phyloP scores from a whole-genome alignment of 139 green algal genomes.

The Chlamydomonas sphaeroides region DNA sequence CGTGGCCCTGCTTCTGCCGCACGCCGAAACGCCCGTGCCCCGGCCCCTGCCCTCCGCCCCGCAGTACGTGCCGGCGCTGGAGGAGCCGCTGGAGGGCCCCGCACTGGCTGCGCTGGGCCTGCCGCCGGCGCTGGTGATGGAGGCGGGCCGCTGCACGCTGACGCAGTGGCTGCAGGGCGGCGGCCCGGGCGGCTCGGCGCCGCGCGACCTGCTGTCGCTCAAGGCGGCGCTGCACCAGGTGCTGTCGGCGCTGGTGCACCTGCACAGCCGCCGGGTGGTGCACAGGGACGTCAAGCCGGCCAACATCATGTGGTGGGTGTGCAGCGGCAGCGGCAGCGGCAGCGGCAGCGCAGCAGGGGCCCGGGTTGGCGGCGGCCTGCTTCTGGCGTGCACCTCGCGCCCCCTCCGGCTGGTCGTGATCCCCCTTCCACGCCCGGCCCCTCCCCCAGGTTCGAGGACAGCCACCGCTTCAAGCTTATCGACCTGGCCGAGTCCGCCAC shows the following conservation, averaged over 20 bases:
- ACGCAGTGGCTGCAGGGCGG: slow-evolving; percentile 20
- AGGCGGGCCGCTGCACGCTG: slow-evolving; percentile 36
- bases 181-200: not conserved
- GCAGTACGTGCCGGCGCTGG: slow-evolving; percentile 4
- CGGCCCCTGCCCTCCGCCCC: not conserved
- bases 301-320: slow-evolving; percentile 47
- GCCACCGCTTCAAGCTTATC: slow-evolving; percentile 38
- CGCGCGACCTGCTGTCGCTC: slow-evolving; percentile 16
- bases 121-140: slow-evolving; percentile 37
- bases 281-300: slow-evolving; percentile 37
- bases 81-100: slow-evolving; percentile 31
- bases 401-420: too few relatives aligned
- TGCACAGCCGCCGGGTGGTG: slow-evolving; percentile 12
- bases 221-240: slow-evolving; percentile 35
- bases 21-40: too few relatives aligned
- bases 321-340: too few relatives aligned
- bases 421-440: too few relatives aligned
- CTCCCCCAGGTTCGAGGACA: slow-evolving; percentile 18
- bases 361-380: too few relatives aligned
- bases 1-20: too few relatives aligned
- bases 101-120: slow-evolving; percentile 24
- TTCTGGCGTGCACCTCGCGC: too few relatives aligned
- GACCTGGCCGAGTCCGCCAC: slow-evolving; percentile 21
- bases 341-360: too few relatives aligned
- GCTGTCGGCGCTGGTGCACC: slow-evolving; percentile 31